A percentile compares a stretch with the other conserved stretches of the same genome.
Evolutionary conservation across 2,329 filamentous ascomycete genomes (phyloP).

Genomic region (Aspergillus hortae): DNA sequence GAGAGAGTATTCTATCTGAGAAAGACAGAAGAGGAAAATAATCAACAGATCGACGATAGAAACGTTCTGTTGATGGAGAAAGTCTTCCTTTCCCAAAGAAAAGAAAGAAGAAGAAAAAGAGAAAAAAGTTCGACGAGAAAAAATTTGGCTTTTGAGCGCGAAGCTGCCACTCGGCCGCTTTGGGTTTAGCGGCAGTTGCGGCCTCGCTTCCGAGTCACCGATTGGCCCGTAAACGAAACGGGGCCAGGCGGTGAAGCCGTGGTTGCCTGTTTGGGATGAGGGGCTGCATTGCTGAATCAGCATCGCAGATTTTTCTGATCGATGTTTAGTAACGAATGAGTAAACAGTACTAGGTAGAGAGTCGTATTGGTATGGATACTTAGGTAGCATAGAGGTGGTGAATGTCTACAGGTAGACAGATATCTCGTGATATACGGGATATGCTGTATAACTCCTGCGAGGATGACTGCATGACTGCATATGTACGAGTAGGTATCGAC

Average conservation of each 20-base stretch:
- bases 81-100: conserved; percentile 56
- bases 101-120: conserved; percentile 45
- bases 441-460: no score
- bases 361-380: no score
- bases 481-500: no score
- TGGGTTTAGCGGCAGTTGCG: conserved; percentile 19
- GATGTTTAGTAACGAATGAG: background rate
- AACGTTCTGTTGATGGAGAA: conserved; percentile 57
- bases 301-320: background rate
- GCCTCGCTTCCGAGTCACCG: background rate
- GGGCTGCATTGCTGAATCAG: conserved; percentile 8
- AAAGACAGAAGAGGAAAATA: conserved; percentile 25
- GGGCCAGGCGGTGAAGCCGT: conserved; percentile 20
- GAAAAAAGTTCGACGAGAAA: conserved; percentile 30
- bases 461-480: no score
- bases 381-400: no score
- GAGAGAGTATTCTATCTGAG: conserved; percentile 28
- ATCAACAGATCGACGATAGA: conserved; percentile 44
- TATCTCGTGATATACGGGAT: no score
- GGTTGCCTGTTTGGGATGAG: conserved; percentile 9
- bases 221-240: conserved; percentile 32
- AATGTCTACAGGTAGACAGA: no score
- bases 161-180: conserved; percentile 5
- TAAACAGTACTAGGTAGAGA: background rate
- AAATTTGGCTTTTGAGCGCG: conserved; percentile 27